Evolutionary conservation across 192 early-diverging fungal species (phyloP), one percentile per base, ranked within the genome.

Genomic region (Coemansia javaensis): DNA sequence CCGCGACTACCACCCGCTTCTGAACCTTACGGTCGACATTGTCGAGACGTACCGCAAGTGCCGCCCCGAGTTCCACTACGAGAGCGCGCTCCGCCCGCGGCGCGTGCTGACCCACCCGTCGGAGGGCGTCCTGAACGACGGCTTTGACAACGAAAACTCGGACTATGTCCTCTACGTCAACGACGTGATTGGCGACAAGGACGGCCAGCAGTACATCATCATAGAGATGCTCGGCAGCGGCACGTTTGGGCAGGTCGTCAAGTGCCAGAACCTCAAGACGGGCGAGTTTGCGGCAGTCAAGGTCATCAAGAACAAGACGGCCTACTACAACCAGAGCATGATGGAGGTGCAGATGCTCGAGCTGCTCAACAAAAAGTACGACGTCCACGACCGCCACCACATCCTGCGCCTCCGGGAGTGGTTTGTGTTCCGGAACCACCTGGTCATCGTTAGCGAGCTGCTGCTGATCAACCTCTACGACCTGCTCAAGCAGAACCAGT

Each of bases 231-330:
- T 99, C 5, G 97, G 97, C 15, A 82, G 88, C 67, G 97, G 97
- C 23, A 97, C 97, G 3, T 99, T 99, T 83, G 97, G 97, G 6
- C 97, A 99, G 66, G 97, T 99, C 9, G 94, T 93, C 17, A 94
- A 92, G 66, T 97, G 94, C 59, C 81, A 85, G 37, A 93, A 99
- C 51, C 70, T 91, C 32, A 93, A 90, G 62, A 95, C 94, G 13
- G 84, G 89, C 66, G 91, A 90, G 32, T 71, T 88, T 16, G 85
- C 93, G 24, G 97, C 93, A 15, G 85, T 97, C 37, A 99, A 99
- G 72, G 91, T 99, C 21, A 93, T 99, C 47, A 99, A 99, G 60
- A 99, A 99, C 74, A 94, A 93, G 66, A 81, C 83, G 0, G 94
- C 97, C 5, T 99, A 97, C 69, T 94, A 92, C 72, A 91, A 94